Evolutionary conservation across 2,329 filamentous ascomycete genomes (phyloP).

Genomic region (Pseudogymnoascus sp.): DNA sequence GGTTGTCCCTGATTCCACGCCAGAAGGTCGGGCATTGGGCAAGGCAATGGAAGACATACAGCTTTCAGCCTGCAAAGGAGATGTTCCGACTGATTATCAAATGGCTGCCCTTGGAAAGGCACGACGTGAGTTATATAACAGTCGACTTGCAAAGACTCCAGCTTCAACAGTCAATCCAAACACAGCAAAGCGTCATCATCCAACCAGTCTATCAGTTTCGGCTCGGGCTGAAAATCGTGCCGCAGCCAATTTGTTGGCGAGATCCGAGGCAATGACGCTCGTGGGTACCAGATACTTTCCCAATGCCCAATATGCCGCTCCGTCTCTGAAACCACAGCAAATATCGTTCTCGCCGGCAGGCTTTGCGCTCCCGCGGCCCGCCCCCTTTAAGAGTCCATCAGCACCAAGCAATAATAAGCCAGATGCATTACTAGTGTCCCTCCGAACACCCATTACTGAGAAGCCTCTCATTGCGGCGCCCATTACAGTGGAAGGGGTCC

Average conservation of each 20-base stretch:
- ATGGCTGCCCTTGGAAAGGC: conserved; percentile 8
- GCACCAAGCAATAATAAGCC: not conserved
- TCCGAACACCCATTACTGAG: not conserved
- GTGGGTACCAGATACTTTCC: not conserved
- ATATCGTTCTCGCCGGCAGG: not conserved
- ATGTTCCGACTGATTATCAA: not conserved
- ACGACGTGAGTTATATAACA: not conserved
- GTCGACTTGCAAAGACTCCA: not conserved
- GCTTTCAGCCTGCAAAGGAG: not conserved
- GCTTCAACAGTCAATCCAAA: not conserved
- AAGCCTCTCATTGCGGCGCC: not conserved
- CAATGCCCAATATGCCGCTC: not conserved
- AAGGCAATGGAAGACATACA: conserved; percentile 1
- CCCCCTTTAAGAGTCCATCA: not conserved
- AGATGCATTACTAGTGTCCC: not conserved
- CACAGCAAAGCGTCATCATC: not conserved
- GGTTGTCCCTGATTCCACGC: not conserved
- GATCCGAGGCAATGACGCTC: not conserved
- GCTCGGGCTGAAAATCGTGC: not conserved
- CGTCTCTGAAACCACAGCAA: not conserved
- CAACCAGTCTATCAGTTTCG: not conserved
- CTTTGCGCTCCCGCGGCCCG: not conserved
- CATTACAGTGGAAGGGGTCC: no score
- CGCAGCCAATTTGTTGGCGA: not conserved
- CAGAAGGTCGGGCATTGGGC: not conserved